Percentiles rank a stretch among this genome's conserved stretches.
Conservation (phyloP, 148 eudicot species). For the Pharnaceum exiguum region DNA sequence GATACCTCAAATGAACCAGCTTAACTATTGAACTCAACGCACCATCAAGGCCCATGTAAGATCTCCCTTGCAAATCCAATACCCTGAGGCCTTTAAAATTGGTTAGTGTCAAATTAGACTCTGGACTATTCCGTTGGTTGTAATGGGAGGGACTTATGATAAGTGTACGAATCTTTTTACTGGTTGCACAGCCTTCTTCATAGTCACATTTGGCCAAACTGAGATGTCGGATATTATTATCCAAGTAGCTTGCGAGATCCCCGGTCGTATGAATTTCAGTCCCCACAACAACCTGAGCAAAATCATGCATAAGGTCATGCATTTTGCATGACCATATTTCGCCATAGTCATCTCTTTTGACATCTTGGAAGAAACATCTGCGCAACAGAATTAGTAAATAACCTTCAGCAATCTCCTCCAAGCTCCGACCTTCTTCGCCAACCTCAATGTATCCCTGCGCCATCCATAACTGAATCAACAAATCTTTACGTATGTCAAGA, state of each 20-base stretch:
- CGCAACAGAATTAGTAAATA: slow-evolving; percentile 14
- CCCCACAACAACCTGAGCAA: slow-evolving; percentile 31
- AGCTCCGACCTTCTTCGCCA: too few species aligned
- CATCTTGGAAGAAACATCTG: slow-evolving; percentile 27
- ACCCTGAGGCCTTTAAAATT: slow-evolving; percentile 14
- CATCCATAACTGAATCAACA: slow-evolving; percentile 24
- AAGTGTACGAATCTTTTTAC: too few species aligned
- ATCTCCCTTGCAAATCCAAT: slow-evolving; percentile 10
- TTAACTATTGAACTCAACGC: slow-evolving; percentile 13
- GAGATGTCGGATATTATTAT: too few species aligned
- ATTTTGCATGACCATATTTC: too few species aligned
- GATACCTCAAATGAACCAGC: slow-evolving; percentile 25
- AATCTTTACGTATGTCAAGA: neutral
- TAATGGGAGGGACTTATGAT: slow-evolving; percentile 26
- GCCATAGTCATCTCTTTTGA: too few species aligned
- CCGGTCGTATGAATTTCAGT: too few species aligned
- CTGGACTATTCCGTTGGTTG: neutral
- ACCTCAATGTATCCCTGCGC: too few species aligned
- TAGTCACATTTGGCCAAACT: too few species aligned
- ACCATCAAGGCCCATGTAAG: neutral
- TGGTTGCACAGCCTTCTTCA: too few species aligned
- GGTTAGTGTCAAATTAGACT: neutral
- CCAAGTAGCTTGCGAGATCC: too few species aligned
- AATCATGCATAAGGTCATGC: too few species aligned
- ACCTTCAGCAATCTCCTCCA: slow-evolving; percentile 3